phyloP scores from a whole-genome alignment of 495 filamentous ascomycete genomes.

The Tuber umbilicatum region DNA sequence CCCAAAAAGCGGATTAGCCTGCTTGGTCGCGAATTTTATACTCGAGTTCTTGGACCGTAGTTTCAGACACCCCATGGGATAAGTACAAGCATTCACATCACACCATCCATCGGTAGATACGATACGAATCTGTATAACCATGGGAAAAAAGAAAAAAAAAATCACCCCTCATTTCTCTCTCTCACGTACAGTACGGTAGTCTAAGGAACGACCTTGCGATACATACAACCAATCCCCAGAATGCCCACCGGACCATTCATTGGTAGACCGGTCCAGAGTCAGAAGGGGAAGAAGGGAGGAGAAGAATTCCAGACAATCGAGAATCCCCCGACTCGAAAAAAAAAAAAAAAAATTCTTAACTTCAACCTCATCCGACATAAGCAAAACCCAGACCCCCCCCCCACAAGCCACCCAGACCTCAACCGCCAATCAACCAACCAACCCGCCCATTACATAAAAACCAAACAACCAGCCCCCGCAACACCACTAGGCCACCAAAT shows the following conservation, averaged over 20 bases:
- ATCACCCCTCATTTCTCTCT: neutral
- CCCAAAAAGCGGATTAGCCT: no score
- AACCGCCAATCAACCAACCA: neutral
- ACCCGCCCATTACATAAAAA: neutral
- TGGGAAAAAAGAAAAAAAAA: neutral
- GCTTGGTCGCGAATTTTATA: no score
- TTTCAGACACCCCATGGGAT: no score
- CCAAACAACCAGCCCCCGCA: neutral
- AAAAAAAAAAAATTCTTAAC: neutral
- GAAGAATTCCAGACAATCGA: neutral
- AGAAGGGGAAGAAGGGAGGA: neutral
- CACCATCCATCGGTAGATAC: conserved; percentile 1
- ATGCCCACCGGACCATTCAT: neutral
- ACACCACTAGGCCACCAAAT: neutral
- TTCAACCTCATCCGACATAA: neutral
- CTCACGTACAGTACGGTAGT: neutral
- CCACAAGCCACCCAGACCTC: neutral
- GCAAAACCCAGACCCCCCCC: neutral
- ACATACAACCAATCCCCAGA: neutral
- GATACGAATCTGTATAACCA: neutral
- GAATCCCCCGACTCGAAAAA: neutral
- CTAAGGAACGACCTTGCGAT: no score
- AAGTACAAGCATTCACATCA: neutral
- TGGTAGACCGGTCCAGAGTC: neutral
- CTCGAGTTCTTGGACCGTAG: no score